Conservation (phyloP, 371 early-diverging fungal genomes). For the Apophysomyces variabilis region DNA sequence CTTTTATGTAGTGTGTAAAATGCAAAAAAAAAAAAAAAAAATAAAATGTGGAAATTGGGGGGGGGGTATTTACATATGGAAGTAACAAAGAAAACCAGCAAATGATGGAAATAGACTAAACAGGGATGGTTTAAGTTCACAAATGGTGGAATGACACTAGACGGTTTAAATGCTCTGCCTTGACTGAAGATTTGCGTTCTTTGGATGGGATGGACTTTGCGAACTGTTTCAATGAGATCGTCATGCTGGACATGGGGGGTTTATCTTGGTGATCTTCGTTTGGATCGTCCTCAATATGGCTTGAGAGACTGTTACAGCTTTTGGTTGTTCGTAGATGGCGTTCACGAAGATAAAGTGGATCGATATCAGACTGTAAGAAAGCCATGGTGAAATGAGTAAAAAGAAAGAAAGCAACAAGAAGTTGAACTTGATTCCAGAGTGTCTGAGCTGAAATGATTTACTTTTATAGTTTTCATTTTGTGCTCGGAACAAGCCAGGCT, state of each 20-base stretch:
- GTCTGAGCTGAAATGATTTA: not conserved
- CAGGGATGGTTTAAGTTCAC: not conserved
- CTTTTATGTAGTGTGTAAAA: too few relatives aligned
- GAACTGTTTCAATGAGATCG: not conserved
- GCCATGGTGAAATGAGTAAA: slow-evolving; percentile 12
- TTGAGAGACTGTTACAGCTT: slow-evolving; percentile 8
- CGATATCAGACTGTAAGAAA: slow-evolving; percentile 26
- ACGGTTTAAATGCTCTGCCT: slow-evolving; percentile 10
- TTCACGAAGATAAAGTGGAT: slow-evolving; percentile 25
- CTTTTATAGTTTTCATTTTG: not conserved
- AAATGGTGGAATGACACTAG: slow-evolving; percentile 12
- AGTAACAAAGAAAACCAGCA: not conserved
- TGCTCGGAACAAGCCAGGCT: slow-evolving; percentile 1
- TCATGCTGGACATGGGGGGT: not conserved
- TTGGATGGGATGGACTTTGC: not conserved
- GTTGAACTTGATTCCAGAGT: too few relatives aligned
- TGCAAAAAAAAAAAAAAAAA: too few relatives aligned
- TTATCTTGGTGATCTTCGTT: not conserved
- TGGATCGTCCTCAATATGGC: not conserved
- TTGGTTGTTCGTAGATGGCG: slow-evolving; percentile 16
- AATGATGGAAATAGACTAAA: not conserved
- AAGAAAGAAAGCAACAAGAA: too few relatives aligned
- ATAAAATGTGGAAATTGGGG: not conserved
- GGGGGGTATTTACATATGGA: not conserved
- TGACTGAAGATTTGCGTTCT: slow-evolving; percentile 1